phyloP scores from a whole-genome alignment of 257 asterid species.

The Salvia splendens region DNA sequence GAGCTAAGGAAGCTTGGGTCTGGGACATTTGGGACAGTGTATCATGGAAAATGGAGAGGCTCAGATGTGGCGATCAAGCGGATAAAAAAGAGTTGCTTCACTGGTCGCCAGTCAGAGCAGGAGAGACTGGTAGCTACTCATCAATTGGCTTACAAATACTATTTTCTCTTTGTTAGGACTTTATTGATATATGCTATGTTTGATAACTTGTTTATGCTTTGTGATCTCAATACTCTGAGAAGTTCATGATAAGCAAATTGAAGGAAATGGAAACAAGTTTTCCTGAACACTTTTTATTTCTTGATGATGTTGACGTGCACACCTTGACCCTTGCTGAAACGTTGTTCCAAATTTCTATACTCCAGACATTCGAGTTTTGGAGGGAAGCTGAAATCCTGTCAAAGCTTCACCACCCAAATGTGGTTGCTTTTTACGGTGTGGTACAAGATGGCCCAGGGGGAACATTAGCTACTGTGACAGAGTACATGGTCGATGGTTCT shows the following conservation, averaged over 20 bases:
- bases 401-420: conserved; percentile 81
- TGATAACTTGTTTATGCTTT: neutral
- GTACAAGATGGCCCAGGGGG: conserved; percentile 81
- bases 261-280: conserved; percentile 8
- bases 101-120: conserved; percentile 83
- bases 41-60: conserved; percentile 56
- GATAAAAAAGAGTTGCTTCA: conserved; percentile 78
- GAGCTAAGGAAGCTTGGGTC: conserved; percentile 51
- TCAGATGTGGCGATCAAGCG: conserved; percentile 91
- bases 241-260: conserved; percentile 12
- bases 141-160: neutral
- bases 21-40: conserved; percentile 52
- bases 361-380: conserved; percentile 64
- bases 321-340: conserved; percentile 19
- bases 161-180: neutral
- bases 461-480: conserved; percentile 71
- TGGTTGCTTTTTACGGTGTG: conserved; percentile 76
- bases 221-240: conserved; percentile 11
- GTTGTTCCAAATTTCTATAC: conserved; percentile 11
- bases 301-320: neutral
- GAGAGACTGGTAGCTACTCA: conserved; percentile 64
- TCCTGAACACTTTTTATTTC: conserved; percentile 3
- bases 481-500: conserved; percentile 75
- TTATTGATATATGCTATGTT: neutral
- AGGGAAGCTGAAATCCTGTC: conserved; percentile 77